Evolutionary conservation across 2,329 filamentous ascomycete species (phyloP).

Genomic region (Ophiostoma australiae): DNA sequence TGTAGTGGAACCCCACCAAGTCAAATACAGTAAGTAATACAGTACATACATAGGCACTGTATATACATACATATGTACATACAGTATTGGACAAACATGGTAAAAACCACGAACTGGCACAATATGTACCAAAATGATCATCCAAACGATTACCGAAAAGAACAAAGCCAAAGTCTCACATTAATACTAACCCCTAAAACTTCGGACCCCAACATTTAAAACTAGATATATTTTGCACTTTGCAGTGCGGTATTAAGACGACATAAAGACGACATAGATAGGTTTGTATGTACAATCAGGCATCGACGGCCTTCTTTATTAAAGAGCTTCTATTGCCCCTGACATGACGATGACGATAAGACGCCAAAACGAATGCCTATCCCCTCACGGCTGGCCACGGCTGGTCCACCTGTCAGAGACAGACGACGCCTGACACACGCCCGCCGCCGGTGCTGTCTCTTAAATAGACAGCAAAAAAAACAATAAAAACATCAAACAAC

Average conservation of each 20-base stretch:
- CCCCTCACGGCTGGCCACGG: neutral
- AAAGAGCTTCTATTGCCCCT: slow-evolving; percentile 21
- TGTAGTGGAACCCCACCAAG: slow-evolving; percentile 8
- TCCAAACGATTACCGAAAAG: neutral
- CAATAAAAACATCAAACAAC: slow-evolving; percentile 18
- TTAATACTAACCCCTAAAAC: neutral
- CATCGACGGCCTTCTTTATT: slow-evolving; percentile 20
- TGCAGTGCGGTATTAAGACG: slow-evolving; percentile 17
- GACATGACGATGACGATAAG: slow-evolving; percentile 11
- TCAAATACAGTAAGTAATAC: too few relatives aligned
- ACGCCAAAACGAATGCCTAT: slow-evolving; percentile 14
- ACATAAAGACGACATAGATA: slow-evolving; percentile 16
- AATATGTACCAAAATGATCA: neutral
- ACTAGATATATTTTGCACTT: slow-evolving; percentile 2
- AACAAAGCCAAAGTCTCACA: neutral
- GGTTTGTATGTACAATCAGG: slow-evolving; percentile 22
- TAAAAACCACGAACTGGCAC: neutral
- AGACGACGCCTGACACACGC: neutral
- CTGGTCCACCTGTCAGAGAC: neutral
- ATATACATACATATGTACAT: too few relatives aligned
- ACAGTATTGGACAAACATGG: too few relatives aligned
- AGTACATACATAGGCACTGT: too few relatives aligned
- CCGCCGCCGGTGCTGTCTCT: neutral
- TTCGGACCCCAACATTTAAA: neutral
- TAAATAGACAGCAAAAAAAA: slow-evolving; percentile 14